Conservation (phyloP, 2,329 filamentous ascomycete genomes). For the Ceratocystis diversiconidia region DNA sequence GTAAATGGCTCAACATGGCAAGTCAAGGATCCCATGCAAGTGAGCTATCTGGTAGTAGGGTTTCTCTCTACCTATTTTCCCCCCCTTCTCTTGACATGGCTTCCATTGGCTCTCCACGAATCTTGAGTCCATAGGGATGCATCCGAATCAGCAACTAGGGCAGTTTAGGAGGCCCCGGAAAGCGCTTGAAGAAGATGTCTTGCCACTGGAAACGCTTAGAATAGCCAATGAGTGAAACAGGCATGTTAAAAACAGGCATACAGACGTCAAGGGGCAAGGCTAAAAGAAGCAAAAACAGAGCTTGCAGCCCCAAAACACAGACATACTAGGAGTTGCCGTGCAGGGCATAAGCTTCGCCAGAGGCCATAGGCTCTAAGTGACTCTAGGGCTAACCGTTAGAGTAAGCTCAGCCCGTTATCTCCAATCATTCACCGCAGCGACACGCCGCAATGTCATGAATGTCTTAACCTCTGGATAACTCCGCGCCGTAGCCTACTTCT, state of each 20-base stretch:
- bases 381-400: background rate
- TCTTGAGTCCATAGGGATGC: background rate
- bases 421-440: background rate
- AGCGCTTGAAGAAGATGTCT: background rate
- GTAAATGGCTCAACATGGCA: constrained; percentile 3
- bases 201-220: background rate
- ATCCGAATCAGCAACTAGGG: background rate
- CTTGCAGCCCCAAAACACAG: background rate
- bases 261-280: background rate
- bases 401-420: background rate
- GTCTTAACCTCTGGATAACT: background rate
- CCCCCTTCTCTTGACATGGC: background rate
- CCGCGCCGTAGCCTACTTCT: background rate
- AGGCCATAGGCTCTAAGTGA: background rate
- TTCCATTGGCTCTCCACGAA: background rate
- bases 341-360: background rate
- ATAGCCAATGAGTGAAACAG: background rate
- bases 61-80: background rate
- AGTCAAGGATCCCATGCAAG: background rate
- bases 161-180: background rate
- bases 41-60: background rate
- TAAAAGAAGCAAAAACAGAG: background rate
- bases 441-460: background rate
- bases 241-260: background rate
- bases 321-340: background rate